These are phyloP conservation scores for Penicillium sp. DNA, from an alignment of 2,329 filamentous ascomycete genomes.

Conservation along the genomic window DNA sequence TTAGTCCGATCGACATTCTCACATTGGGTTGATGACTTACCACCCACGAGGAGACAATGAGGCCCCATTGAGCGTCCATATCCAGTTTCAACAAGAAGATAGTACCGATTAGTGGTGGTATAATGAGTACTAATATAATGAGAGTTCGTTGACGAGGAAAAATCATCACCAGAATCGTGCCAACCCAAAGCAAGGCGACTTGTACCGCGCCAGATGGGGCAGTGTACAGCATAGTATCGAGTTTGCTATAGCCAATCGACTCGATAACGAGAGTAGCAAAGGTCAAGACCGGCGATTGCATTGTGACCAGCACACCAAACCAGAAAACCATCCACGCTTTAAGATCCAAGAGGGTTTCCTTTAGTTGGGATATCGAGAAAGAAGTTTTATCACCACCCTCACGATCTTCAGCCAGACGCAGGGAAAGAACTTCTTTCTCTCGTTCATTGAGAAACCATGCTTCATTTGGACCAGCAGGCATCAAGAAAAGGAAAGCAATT, in stretches of 20 bases:
- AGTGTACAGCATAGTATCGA: constrained; percentile 45
- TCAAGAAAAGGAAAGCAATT: constrained; percentile 40
- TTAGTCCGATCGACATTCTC: background rate
- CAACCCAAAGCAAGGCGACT: constrained; percentile 46
- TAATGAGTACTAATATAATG: constrained; percentile 38
- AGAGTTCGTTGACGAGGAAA: constrained; percentile 40
- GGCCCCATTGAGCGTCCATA: constrained; percentile 41
- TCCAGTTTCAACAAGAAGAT: constrained; percentile 43
- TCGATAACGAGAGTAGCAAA: constrained; percentile 50
- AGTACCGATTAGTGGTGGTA: constrained; percentile 43
- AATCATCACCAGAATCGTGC: constrained; percentile 35
- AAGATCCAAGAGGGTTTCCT: constrained; percentile 42
- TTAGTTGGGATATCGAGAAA: constrained; percentile 43
- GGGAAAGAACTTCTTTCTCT: constrained; percentile 41
- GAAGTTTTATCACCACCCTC: constrained; percentile 42
- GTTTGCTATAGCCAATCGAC: constrained; percentile 42
- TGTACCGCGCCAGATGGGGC: constrained; percentile 48
- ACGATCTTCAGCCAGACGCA: constrained; percentile 34
- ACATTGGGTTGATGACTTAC: constrained; percentile 26
- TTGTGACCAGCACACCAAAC: constrained; percentile 45
- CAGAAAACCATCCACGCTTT: constrained; percentile 45
- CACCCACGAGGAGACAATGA: constrained; percentile 46
- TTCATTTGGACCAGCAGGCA: constrained; percentile 41
- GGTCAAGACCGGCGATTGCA: constrained; percentile 43
- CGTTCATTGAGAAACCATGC: constrained; percentile 47